Percentiles rank a stretch among this genome's conserved stretches.
phyloP scores from a whole-genome alignment of 1,284 basidiomycete genomes.

The Ceratobasidium sp. region DNA sequence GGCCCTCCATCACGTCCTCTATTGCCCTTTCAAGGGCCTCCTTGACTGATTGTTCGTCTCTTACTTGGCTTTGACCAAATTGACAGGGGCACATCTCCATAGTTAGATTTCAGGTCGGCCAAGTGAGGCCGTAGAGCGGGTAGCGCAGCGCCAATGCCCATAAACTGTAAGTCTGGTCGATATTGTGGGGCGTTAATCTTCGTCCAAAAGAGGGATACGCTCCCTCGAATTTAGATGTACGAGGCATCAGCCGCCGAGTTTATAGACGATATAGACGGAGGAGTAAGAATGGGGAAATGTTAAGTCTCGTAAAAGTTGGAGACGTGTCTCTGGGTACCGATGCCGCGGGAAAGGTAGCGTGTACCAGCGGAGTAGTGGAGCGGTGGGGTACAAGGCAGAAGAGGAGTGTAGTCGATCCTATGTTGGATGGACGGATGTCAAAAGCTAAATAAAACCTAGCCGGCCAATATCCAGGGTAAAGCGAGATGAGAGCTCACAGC shows the following conservation, averaged over 20 bases:
- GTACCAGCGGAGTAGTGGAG: conserved; percentile 95
- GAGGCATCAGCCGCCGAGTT: conserved; percentile 57
- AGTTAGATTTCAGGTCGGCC: conserved; percentile 65
- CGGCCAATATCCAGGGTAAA: neutral
- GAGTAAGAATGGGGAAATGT: conserved; percentile 85
- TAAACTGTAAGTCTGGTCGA: conserved; percentile 96
- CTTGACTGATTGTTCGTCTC: conserved; percentile 94
- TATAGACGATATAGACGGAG: conserved; percentile 54
- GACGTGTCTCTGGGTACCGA: conserved; percentile 84
- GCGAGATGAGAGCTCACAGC: conserved; percentile 68
- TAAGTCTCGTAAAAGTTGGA: conserved; percentile 97
- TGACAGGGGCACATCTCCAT: conserved; percentile 89
- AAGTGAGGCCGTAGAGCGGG: conserved; percentile 54
- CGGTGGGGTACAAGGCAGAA: conserved; percentile 88
- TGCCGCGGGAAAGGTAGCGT: conserved; percentile 94
- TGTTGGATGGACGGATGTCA: conserved; percentile 80
- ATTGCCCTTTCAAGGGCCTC: conserved; percentile 91
- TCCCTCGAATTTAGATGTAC: conserved; percentile 94
- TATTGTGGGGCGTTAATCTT: conserved; percentile 97
- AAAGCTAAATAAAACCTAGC: conserved; percentile 67
- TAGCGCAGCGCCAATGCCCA: conserved; percentile 87
- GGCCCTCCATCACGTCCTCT: conserved; percentile 49
- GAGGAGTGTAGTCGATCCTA: conserved; percentile 84
- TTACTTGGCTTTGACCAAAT: conserved; percentile 96
- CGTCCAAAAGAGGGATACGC: conserved; percentile 95